phyloP scores from a whole-genome alignment of 306 rosid genomes.

The Ceratonia siliqua region DNA sequence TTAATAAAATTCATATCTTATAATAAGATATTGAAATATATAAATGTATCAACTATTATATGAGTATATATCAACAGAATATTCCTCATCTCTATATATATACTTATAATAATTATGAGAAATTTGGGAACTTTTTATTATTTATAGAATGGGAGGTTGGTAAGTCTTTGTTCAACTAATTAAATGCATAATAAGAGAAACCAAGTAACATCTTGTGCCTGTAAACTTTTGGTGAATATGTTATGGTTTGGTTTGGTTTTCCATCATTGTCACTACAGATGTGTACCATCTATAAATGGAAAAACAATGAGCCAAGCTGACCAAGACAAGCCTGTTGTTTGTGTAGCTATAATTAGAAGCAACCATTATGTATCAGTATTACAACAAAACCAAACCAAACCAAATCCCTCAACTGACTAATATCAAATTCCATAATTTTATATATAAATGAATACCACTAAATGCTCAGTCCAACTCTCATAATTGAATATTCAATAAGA shows the following conservation, averaged over 20 bases:
- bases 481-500: too few relatives aligned
- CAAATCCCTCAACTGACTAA: background rate
- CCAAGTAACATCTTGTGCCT: background rate
- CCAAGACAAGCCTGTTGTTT: constrained; percentile 15
- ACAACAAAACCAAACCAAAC: constrained; percentile 21
- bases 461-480: too few relatives aligned
- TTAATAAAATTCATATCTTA: too few relatives aligned
- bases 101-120: too few relatives aligned
- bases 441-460: too few relatives aligned
- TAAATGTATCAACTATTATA: too few relatives aligned
- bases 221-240: background rate
- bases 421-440: too few relatives aligned
- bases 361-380: background rate
- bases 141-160: too few relatives aligned
- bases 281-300: background rate
- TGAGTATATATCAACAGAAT: too few relatives aligned
- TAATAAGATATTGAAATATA: too few relatives aligned
- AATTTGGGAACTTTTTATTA: too few relatives aligned
- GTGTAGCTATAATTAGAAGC: constrained; percentile 11
- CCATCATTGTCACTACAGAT: background rate
- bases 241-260: constrained; percentile 12
- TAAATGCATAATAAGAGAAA: constrained; percentile 1
- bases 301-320: constrained; percentile 15
- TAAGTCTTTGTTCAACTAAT: background rate
- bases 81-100: too few relatives aligned